Evolutionary conservation across 805 yeast genomes (phyloP).

Genomic region (Cyberlindnera galapagoensis): DNA sequence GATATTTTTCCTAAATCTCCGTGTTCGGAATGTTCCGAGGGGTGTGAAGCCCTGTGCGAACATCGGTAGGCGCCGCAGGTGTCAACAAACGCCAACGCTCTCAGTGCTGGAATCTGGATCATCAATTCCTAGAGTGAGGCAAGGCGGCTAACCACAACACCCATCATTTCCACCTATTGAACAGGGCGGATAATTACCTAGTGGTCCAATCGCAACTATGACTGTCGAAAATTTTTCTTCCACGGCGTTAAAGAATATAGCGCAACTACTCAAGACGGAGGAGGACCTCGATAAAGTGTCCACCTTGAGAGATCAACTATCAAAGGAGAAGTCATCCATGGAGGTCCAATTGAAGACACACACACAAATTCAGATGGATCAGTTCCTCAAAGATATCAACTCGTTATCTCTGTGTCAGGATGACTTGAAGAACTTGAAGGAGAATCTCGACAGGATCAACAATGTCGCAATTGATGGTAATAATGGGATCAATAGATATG

Average conservation of each 20-base stretch:
- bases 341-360: constrained; percentile 45
- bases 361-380: constrained; percentile 44
- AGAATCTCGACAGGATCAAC: constrained; percentile 38
- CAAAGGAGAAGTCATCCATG: constrained; percentile 65
- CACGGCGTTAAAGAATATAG: constrained; percentile 24
- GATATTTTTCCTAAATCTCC: too few relatives aligned
- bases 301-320: constrained; percentile 45
- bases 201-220: too few relatives aligned
- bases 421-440: constrained; percentile 45
- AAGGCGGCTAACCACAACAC: too few relatives aligned
- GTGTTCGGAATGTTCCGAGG: too few relatives aligned
- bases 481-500: constrained; percentile 58
- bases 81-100: too few relatives aligned
- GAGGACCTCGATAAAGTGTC: constrained; percentile 50
- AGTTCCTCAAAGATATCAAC: constrained; percentile 41
- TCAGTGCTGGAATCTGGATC: too few relatives aligned
- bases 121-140: too few relatives aligned
- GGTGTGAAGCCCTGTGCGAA: too few relatives aligned
- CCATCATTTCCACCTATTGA: too few relatives aligned
- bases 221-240: too few relatives aligned
- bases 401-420: constrained; percentile 32
- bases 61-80: too few relatives aligned
- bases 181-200: too few relatives aligned
- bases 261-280: constrained; percentile 31
- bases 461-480: constrained; percentile 48